phyloP scores from a whole-genome alignment of 2,329 filamentous ascomycete species.

The Raffaelea deltoideospora region DNA sequence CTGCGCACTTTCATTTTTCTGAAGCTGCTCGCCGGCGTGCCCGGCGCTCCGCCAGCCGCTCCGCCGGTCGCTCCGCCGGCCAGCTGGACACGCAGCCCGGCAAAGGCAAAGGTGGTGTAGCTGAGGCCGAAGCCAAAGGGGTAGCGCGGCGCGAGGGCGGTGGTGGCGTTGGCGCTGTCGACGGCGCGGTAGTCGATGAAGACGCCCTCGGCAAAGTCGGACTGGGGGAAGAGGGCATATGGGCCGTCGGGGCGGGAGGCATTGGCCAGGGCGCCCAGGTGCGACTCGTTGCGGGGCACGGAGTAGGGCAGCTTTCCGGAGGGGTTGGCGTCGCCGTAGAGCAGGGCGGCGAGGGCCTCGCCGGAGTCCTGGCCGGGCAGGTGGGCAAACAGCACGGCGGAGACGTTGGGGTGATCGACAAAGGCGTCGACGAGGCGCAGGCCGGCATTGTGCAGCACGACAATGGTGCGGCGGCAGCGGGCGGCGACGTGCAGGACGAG shows the following conservation, averaged over 20 bases:
- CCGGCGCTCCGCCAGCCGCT: neutral
- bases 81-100: conserved; percentile 34
- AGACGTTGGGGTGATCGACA: conserved; percentile 35
- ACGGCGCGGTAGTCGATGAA: conserved; percentile 67
- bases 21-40: too few species aligned
- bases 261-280: conserved; percentile 19
- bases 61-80: conserved; percentile 20
- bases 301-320: conserved; percentile 31
- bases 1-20: too few species aligned
- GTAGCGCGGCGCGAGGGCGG: conserved; percentile 53
- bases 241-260: conserved; percentile 2
- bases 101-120: conserved; percentile 61
- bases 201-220: conserved; percentile 56
- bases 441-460: conserved; percentile 34
- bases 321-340: conserved; percentile 28
- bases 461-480: conserved; percentile 32
- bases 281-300: conserved; percentile 22
- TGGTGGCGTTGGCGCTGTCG: conserved; percentile 43
- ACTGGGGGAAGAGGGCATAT: conserved; percentile 33
- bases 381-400: conserved; percentile 33
- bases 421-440: conserved; percentile 32
- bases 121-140: conserved; percentile 66
- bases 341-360: conserved; percentile 22
- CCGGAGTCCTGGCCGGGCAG: conserved; percentile 37
- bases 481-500: conserved; percentile 33